Evolutionary conservation across 306 rosid genomes (phyloP), one percentile per base, ranked within the genome.

Genomic region (Medicago arabica): DNA sequence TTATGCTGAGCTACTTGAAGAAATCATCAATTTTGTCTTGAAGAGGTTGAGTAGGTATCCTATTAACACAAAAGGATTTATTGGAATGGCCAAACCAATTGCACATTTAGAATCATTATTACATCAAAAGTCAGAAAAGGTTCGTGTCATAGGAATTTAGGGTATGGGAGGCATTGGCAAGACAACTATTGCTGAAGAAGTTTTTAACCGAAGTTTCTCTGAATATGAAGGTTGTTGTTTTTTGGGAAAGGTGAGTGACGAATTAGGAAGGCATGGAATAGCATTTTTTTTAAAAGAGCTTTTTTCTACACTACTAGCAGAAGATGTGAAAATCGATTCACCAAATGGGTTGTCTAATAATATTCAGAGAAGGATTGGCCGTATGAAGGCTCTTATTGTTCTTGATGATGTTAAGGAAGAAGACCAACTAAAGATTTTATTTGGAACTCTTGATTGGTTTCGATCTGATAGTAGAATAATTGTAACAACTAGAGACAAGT

Each of bases 371-470:
- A 68, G 31, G 54, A 40, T 80, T 68, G 5, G 28, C 2, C n/a
- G 67, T 0, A 76, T 46, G 51, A 46, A 46, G 16, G 51, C 5
- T 46, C 51, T 46, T 13, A 46, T 46, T 46, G 51, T 13, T 74
- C 68, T 76, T 10, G 80, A 80, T 60, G 80, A 74, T 68, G 47
- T 80, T 8, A 60, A 38, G 12, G 76, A 74, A n/a, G 4, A 46
- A 19, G 10, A 9, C 10, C 66, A 46, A 0, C 8, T 67, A 19
- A 67, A 80, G 60, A 36, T 4, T 2, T 60, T 80, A 47, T 34
- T 36, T 4, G 77, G 77, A 78, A 6, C 4, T 9, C 11, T 0
- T 21, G 17, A 50, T 60, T 66, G 61, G 62, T 61, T 78, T 67
- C 74, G 69, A 34, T 34, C 38, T 4, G 38, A 34, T 34, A 34